These are phyloP conservation scores for Pyrenochaeta sp. DNA, from an alignment of 2,329 filamentous ascomycete species.

Conservation along the genomic window DNA sequence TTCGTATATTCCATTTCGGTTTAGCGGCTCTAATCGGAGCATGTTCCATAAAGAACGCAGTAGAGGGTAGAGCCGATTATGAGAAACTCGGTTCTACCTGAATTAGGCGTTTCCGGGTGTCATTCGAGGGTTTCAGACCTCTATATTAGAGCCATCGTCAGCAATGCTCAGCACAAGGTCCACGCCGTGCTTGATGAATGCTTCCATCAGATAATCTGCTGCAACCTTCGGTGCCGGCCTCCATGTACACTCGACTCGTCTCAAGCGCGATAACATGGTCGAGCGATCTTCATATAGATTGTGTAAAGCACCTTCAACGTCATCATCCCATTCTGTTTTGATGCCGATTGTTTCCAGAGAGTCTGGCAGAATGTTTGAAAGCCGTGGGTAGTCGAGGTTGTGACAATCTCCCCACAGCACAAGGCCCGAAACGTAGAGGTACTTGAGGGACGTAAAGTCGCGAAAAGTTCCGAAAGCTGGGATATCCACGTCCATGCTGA, in stretches of 20 bases:
- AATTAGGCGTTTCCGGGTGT: background rate
- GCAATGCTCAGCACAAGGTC: background rate
- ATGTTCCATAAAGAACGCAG: no score
- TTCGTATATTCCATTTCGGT: no score
- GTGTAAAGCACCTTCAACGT: constrained; percentile 15
- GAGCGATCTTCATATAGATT: constrained; percentile 10
- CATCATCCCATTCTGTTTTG: constrained; percentile 25
- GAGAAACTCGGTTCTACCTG: no score
- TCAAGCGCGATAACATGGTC: constrained; percentile 9
- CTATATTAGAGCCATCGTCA: background rate
- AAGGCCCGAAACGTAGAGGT: constrained; percentile 23
- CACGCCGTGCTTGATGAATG: background rate
- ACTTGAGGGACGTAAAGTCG: constrained; percentile 13
- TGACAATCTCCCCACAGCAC: constrained; percentile 23
- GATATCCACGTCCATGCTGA: constrained; percentile 11
- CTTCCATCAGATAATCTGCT: background rate
- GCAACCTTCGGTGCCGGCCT: constrained; percentile 5
- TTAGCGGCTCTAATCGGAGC: no score
- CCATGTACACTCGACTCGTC: constrained; percentile 18
- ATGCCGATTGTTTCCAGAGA: constrained; percentile 21
- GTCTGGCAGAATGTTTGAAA: constrained; percentile 17
- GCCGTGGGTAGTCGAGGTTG: background rate
- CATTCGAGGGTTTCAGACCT: background rate
- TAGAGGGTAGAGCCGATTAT: no score
- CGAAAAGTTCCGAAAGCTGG: constrained; percentile 19